Percentiles rank a stretch among this genome's conserved stretches.
These are phyloP conservation scores for Musa beccarii DNA, from an alignment of 176 grass and related monocot species.

Conservation along the genomic window DNA sequence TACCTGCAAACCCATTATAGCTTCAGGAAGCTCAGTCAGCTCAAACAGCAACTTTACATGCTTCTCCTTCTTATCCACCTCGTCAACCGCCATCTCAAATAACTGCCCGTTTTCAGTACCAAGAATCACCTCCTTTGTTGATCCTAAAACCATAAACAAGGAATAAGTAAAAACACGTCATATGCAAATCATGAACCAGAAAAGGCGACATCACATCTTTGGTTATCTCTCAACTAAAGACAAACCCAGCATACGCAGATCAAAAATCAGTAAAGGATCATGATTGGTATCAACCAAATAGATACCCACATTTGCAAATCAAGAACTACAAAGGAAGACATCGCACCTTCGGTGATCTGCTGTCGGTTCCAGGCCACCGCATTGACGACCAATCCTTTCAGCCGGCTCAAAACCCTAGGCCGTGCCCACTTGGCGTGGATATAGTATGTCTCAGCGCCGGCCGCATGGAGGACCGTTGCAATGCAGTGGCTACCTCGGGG, in stretches of 20 bases:
- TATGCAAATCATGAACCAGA: neutral
- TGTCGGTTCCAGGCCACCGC: slow-evolving; percentile 87
- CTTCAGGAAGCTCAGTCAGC: slow-evolving; percentile 65
- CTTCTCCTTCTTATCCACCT: slow-evolving; percentile 91
- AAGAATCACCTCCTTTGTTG: slow-evolving; percentile 92
- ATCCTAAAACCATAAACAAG: slow-evolving; percentile 31
- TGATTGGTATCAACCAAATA: neutral
- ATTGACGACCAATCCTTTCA: slow-evolving; percentile 70
- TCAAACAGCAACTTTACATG: slow-evolving; percentile 74
- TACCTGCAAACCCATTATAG: slow-evolving; percentile 77
- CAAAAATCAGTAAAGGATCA: neutral
- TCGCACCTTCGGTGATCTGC: slow-evolving; percentile 65
- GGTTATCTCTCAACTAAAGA: slow-evolving; percentile 33
- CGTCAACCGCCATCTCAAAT: slow-evolving; percentile 77
- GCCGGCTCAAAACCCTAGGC: slow-evolving; percentile 52
- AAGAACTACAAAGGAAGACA: neutral
- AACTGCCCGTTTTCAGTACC: slow-evolving; percentile 66
- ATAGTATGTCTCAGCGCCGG: slow-evolving; percentile 74
- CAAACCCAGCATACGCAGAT: neutral
- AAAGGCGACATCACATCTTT: slow-evolving; percentile 33
- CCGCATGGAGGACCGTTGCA: slow-evolving; percentile 57
- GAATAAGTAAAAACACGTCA: neutral
- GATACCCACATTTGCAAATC: neutral
- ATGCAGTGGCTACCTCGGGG: slow-evolving; percentile 85
- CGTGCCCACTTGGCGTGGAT: slow-evolving; percentile 86